Conservation (phyloP, 2,329 filamentous ascomycete genomes). For the Diaporthe australafricana region DNA sequence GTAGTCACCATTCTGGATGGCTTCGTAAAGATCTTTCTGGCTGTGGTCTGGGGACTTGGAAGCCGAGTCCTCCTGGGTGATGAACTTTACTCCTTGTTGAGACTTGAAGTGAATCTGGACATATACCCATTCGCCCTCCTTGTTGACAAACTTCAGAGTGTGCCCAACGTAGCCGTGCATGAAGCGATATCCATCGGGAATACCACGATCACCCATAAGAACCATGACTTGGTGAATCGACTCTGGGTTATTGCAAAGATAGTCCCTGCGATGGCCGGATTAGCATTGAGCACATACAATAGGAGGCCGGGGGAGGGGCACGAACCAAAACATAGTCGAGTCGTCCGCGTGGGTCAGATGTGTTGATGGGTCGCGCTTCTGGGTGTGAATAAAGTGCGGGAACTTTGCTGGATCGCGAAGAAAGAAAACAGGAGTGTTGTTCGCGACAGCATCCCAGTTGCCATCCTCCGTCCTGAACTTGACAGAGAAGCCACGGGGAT, state of each 20-base stretch:
- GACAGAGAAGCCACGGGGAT: conserved; percentile 78
- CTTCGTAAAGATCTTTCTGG: conserved; percentile 64
- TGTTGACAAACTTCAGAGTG: conserved; percentile 66
- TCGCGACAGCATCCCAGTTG: conserved; percentile 79
- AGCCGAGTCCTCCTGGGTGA: conserved; percentile 61
- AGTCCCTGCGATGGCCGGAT: conserved; percentile 41
- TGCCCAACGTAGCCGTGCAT: conserved; percentile 68
- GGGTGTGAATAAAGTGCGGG: conserved; percentile 79
- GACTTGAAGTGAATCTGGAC: conserved; percentile 65
- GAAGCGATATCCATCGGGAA: conserved; percentile 63
- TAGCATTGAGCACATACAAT: background rate
- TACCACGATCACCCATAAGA: conserved; percentile 68
- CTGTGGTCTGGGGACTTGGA: conserved; percentile 60
- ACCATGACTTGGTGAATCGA: conserved; percentile 69
- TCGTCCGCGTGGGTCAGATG: conserved; percentile 72
- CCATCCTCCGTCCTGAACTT: conserved; percentile 81
- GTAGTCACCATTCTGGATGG: conserved; percentile 63
- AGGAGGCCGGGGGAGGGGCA: background rate
- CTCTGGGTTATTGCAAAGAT: conserved; percentile 68
- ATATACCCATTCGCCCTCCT: conserved; percentile 65
- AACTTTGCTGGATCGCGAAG: conserved; percentile 80
- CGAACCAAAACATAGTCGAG: conserved; percentile 75
- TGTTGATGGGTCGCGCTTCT: conserved; percentile 78
- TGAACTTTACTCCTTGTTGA: conserved; percentile 63
- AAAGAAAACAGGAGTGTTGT: conserved; percentile 83